A percentile compares a stretch with the other conserved stretches of the same genome.
Evolutionary conservation across 2,329 filamentous ascomycete genomes (phyloP).

Genomic region (Aspergillus quadrilineatus): DNA sequence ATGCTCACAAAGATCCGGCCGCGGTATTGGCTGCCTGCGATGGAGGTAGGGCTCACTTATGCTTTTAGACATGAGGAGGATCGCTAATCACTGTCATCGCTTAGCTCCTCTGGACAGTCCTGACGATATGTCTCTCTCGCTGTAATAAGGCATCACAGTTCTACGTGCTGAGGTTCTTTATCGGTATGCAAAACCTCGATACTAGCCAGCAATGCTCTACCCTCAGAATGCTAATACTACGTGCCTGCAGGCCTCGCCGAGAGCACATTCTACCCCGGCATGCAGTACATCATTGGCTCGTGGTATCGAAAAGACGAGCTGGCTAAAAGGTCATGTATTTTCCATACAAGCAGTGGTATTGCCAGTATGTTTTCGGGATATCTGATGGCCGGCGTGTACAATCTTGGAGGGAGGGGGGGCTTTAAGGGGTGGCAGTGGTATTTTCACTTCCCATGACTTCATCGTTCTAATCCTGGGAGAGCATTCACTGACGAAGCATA

Average conservation of each 20-base stretch:
- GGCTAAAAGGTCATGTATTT: constrained; percentile 54
- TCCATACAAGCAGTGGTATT: constrained; percentile 50
- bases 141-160: constrained; percentile 46
- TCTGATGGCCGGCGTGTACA: constrained; percentile 55
- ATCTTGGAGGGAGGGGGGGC: constrained; percentile 49
- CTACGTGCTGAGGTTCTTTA: constrained; percentile 51
- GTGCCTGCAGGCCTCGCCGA: constrained; percentile 44
- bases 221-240: neutral
- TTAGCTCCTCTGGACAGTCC: constrained; percentile 48
- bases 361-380: constrained; percentile 51
- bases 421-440: constrained; percentile 56
- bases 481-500: neutral
- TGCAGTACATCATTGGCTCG: constrained; percentile 53
- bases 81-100: neutral
- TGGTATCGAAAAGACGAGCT: constrained; percentile 55
- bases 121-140: constrained; percentile 48
- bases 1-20: constrained; percentile 51
- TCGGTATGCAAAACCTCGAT: constrained; percentile 34
- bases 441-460: neutral
- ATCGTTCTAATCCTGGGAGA: neutral
- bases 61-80: no score
- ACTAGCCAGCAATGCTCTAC: no score
- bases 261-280: constrained; percentile 53
- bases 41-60: constrained; percentile 37
- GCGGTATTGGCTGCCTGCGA: constrained; percentile 49